Evolutionary conservation across 106 monocot species (phyloP), one percentile per base, ranked within the genome.

Genomic region (Cymbidium sinense): DNA sequence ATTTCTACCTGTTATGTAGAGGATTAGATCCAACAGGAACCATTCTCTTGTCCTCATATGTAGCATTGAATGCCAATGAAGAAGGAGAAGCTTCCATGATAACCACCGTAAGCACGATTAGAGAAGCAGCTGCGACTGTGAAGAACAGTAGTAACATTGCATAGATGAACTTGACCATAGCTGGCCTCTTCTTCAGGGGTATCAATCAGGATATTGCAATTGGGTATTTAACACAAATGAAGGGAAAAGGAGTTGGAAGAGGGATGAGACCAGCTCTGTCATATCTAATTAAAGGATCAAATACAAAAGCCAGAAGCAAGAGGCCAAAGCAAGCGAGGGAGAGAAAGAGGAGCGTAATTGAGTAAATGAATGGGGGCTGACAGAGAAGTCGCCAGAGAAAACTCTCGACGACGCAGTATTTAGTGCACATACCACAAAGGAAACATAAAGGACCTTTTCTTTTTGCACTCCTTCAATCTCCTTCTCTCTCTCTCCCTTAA

Each of bases 231-330:
- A 47, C 13, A 47, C 13, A 13, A 47, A 47, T 47, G 47, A 47
- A 47, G 47, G 13, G 13, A 13, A 47, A 47, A 47, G 47, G 1
- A 15, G 47, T 2, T n/a, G n/a, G 47, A 2, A 13, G 13, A 13
- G 47, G 13, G 11, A 51, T 51, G 51, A 58, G 58, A 58, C 21
- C 58, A 1, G 58, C 3, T 11, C 58, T 58, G 58, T 11, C 58
- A 58, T n/a, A 20, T 58, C 58, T 58, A 58, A 58, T 47, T 47
- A 58, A 58, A 58, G 23, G 58, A 5, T 1, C 23, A 7, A 58
- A 58, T 23, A 58, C 47, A 58, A 58, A 58, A 23, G 58, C n/a
- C 58, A 58, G 58, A 58, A 58, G 58, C n/a, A 58, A 58, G 58
- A 58, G 58, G 58, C 58, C 58, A 58, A 21, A 7, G 12, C 2